Evolutionary conservation across 352 stramenopile genomes (phyloP).

Genomic region (Globisporangium alternatum): DNA sequence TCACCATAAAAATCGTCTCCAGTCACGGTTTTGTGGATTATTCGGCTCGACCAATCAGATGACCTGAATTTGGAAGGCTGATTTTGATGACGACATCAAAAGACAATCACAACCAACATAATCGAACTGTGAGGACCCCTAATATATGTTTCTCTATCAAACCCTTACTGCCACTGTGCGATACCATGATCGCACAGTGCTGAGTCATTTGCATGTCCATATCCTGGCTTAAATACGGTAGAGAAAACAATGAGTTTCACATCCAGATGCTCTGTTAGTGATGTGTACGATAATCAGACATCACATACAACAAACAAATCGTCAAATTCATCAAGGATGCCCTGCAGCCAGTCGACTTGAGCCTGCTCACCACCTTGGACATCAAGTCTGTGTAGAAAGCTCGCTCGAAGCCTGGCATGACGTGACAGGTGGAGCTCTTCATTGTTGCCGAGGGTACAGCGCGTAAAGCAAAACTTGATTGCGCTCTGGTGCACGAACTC

Average conservation of each 20-base stretch:
- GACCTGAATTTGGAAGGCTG: not conserved
- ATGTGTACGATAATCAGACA: not conserved
- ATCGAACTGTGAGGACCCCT: no score
- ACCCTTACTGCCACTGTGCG: not conserved
- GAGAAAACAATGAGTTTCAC: not conserved
- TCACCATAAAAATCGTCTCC: no score
- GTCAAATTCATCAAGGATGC: not conserved
- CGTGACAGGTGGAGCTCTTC: not conserved
- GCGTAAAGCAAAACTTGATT: not conserved
- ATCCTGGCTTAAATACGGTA: not conserved
- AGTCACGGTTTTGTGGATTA: no score
- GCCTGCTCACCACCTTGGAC: not conserved
- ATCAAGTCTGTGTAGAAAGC: not conserved
- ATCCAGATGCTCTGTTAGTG: not conserved
- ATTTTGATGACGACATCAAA: no score
- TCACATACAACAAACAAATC: slow-evolving; percentile 3
- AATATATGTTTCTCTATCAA: not conserved
- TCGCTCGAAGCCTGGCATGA: not conserved
- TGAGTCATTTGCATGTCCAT: not conserved
- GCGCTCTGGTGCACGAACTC: not conserved
- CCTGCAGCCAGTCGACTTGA: not conserved
- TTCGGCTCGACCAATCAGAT: not conserved
- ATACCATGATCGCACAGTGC: not conserved
- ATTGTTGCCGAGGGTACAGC: not conserved
- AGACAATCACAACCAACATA: no score